phyloP scores from a whole-genome alignment of 306 rosid genomes.

The Cyclanthera cordifolia region DNA sequence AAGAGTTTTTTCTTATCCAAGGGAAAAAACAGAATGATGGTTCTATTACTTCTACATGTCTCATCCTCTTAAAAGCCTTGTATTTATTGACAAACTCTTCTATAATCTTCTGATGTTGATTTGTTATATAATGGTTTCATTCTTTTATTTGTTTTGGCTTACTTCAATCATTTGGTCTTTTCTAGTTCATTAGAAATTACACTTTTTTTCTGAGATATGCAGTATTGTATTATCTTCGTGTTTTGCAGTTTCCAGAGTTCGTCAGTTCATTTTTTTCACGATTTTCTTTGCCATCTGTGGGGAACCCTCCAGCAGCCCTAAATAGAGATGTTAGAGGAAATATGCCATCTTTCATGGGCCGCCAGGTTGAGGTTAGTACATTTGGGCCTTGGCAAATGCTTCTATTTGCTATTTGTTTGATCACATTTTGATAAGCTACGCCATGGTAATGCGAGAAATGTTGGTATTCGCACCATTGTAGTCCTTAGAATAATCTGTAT shows the following conservation, averaged over 20 bases:
- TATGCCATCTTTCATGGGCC: constrained; percentile 44
- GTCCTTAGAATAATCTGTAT: not conserved
- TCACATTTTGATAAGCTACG: not conserved
- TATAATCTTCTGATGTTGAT: not conserved
- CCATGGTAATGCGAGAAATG: not conserved
- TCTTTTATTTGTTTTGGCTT: not conserved
- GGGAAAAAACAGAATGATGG: not conserved
- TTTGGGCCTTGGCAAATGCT: constrained; percentile 12
- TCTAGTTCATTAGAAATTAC: constrained; percentile 16
- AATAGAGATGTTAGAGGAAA: constrained; percentile 42
- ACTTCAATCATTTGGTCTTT: not conserved
- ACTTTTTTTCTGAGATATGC: too few species aligned
- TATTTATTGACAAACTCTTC: not conserved
- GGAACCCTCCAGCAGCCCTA: constrained; percentile 51
- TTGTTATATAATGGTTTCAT: not conserved
- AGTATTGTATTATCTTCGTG: constrained; percentile 17
- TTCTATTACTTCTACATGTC: not conserved
- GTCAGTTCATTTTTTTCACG: constrained; percentile 60
- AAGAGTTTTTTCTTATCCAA: not conserved
- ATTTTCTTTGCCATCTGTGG: constrained; percentile 58
- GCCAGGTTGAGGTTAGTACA: constrained; percentile 63
- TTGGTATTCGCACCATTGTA: not conserved
- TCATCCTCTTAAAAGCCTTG: not conserved
- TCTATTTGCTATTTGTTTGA: not conserved
- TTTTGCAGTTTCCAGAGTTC: constrained; percentile 65